Conservation (phyloP, 768 basidiomycete species). For the Tremella fuciformis region DNA sequence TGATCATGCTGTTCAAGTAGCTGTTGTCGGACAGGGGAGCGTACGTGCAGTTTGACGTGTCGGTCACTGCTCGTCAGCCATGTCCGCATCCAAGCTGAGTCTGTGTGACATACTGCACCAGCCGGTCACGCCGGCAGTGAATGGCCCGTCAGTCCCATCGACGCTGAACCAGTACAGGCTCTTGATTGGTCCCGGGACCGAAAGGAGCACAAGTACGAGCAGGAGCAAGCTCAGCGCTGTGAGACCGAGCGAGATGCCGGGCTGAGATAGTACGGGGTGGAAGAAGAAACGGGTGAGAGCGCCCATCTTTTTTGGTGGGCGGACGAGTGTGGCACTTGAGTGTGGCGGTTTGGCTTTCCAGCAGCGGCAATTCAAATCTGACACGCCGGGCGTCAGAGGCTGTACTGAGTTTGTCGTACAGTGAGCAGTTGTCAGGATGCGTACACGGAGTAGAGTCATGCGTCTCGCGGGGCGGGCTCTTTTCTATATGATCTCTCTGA, state of each 20-base stretch:
- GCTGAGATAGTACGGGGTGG: slow-evolving; percentile 29
- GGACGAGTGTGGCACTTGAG: too few relatives aligned
- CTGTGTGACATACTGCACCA: slow-evolving; percentile 45
- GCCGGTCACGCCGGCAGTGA: slow-evolving; percentile 45
- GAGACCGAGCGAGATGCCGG: slow-evolving; percentile 38
- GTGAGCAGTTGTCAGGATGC: too few relatives aligned
- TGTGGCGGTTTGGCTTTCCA: too few relatives aligned
- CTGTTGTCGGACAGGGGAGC: slow-evolving; percentile 45
- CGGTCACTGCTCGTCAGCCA: slow-evolving; percentile 18
- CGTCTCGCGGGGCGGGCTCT: too few relatives aligned
- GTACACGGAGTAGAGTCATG: too few relatives aligned
- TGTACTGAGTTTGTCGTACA: too few relatives aligned
- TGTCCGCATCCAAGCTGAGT: neutral
- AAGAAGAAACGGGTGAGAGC: slow-evolving; percentile 1
- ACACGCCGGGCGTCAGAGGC: too few relatives aligned
- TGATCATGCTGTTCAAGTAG: slow-evolving; percentile 36
- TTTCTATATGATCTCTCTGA: too few relatives aligned
- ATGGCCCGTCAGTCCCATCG: slow-evolving; percentile 16
- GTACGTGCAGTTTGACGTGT: slow-evolving; percentile 49
- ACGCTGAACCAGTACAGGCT: slow-evolving; percentile 49
- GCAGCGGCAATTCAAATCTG: too few relatives aligned
- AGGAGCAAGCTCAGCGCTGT: slow-evolving; percentile 44
- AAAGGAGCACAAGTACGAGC: slow-evolving; percentile 45
- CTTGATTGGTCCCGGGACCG: slow-evolving; percentile 51
- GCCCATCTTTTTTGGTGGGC: neutral